Base-by-base conservation (phyloP, 768 basidiomycete genomes). In the Asterophora lycoperdoides region DNA sequence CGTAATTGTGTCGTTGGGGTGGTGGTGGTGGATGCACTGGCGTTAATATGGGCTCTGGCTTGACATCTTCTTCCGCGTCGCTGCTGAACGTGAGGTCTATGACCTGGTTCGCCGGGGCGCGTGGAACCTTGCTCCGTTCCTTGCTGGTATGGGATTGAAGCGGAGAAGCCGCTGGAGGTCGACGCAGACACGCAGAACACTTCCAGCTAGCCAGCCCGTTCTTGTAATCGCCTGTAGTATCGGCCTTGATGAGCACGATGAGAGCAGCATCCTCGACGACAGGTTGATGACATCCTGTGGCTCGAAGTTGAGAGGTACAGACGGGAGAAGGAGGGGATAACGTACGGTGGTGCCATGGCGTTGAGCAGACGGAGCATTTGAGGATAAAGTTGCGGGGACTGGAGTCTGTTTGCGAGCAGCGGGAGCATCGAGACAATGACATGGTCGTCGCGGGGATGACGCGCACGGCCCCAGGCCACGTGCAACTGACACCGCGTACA, bases 271-370 rank as follows among this genome's bases (percentile, higher is more conserved):
- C 69, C 5, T 56, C 13, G 8, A 74, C 57, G 8, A 61, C 61
- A 1, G 72, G 72, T 19, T 44, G 39, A 54, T 72, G 72, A 49
- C 68, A 70, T 33, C 69, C 70, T 71, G 43, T 23, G 23, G 6
- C n/a, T n/a, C 3, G 23, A 23, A 9, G 48, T 48, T 23, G 29
- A 46, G 19, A 41, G 35, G 23, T 35, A 15, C 3, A 34, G 3
- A 36, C 28, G 14, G n/a, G 8, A 17, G 28, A 7, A 30, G 20
- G 7, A 19, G 46, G 42, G 46, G 29, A 20, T 37, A 14, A 57
- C 66, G 44, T 48, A 70, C 69, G 61, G 46, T 74, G 73, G 46
- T 74, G 73, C 62, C 65, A 73, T 17, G 51, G 53, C 1, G 44
- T 43, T 1, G 45, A n/a, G 43, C 73, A 73, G 36, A 33, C 26